These are phyloP conservation scores for Diospyros kaki DNA, from an alignment of 148 eudicot species.

Conservation along the genomic window DNA sequence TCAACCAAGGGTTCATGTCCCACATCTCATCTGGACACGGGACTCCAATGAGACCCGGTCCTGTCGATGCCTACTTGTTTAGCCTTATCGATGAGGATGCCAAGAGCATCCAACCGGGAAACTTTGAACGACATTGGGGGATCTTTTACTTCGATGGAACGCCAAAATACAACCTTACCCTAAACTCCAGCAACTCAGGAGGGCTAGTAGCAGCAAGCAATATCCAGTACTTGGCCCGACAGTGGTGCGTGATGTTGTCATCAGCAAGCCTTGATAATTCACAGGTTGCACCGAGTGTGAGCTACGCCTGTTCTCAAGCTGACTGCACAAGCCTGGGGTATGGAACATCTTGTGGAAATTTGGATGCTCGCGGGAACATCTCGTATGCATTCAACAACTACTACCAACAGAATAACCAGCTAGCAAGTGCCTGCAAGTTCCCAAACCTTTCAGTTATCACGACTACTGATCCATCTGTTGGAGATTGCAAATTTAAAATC, in stretches of 20 bases:
- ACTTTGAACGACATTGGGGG: slow-evolving; percentile 54
- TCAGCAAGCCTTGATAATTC: slow-evolving; percentile 49
- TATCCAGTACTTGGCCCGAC: slow-evolving; percentile 35
- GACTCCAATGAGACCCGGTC: slow-evolving; percentile 40
- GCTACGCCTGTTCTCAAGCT: slow-evolving; percentile 59
- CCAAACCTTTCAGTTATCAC: slow-evolving; percentile 49
- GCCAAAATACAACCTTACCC: slow-evolving; percentile 30
- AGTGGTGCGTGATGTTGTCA: slow-evolving; percentile 64
- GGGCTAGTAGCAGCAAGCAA: slow-evolving; percentile 39
- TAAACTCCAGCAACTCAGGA: slow-evolving; percentile 22
- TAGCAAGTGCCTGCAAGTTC: slow-evolving; percentile 57
- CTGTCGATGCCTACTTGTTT: slow-evolving; percentile 40
- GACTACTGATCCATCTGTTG: slow-evolving; percentile 51
- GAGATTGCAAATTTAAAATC: slow-evolving; percentile 51
- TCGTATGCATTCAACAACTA: slow-evolving; percentile 57
- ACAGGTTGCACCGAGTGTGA: slow-evolving; percentile 44
- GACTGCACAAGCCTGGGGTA: slow-evolving; percentile 77
- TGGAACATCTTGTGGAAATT: slow-evolving; percentile 51
- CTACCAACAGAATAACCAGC: slow-evolving; percentile 61
- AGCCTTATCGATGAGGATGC: slow-evolving; percentile 50
- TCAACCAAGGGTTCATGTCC: slow-evolving; percentile 47
- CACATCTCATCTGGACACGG: slow-evolving; percentile 27
- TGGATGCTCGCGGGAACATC: slow-evolving; percentile 45
- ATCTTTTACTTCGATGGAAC: slow-evolving; percentile 39
- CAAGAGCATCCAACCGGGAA: slow-evolving; percentile 46